Base-by-base conservation (phyloP, 192 early-diverging fungal species). In the Oehlia diaphana region DNA sequence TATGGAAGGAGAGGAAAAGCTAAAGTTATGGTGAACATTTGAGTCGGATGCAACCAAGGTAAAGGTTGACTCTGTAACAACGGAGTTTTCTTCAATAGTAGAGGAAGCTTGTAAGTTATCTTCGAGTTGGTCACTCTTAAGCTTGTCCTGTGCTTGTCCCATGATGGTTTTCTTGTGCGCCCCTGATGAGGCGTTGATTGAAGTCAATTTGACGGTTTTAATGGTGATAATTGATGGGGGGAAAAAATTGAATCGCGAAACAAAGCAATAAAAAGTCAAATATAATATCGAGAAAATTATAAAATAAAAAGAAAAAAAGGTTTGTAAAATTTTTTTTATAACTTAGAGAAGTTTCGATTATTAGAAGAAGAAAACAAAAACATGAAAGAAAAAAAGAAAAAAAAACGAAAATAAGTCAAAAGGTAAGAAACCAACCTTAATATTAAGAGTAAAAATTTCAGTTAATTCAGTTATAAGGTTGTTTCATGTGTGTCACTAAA, bases 161-260 rank as follows among this genome's bases (percentile, higher is more conserved):
- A 76, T 76, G 31, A 35, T 76, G 50, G 47, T 76, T 63, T 42
- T 61, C n/a, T 61, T 63, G 26, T 44, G 62, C 49, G 53, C 47
- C 74, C 74, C 61, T 63, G 74, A 63, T 63, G 74, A 76, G 74
- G 61, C 74, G 74, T 61, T 39, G 35, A 37, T 61, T 76, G 74
- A 61, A 61, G 74, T 42, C 74, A 76, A 61, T 76, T 76, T 76
- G 74, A 39, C 74, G 74, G 61, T 63, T 63, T 76, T 63, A 70
- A 70, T 39, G 37, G 37, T n/a, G 13, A 66, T n/a, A 70, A 70
- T 39, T 39, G 31, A 19, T 39, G 68, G 68, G 37, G 16, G 39
- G 44, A 70, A 19, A 70, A 70, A 70, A 2, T 9, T 39, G 35
- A 70, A 39, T 70, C 68, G 37, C 68, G 35, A 70, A 39, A 70